Evolutionary conservation across 164 flowering plant genomes (phyloP), one percentile per base, ranked within the genome.

Genomic region (Buxus sempervirens): DNA sequence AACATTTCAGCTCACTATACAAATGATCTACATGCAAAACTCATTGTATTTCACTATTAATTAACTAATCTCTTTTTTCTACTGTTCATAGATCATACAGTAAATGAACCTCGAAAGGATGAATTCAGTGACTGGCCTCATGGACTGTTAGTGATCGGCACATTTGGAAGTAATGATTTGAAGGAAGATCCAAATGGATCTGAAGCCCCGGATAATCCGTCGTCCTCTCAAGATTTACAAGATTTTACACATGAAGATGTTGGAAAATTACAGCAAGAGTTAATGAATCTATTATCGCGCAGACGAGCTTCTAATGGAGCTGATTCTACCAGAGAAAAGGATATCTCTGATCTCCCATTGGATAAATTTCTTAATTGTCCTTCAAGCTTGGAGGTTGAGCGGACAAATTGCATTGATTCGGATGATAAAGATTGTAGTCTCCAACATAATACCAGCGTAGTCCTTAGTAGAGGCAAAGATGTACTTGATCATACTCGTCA

Each of bases 61-160:
- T n/a, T n/a, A n/a, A n/a, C n/a, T n/a, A n/a, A 32, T 32, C 38
- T 61, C 6, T 62, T 28, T 71, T 45, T 71, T 18, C 7, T 64
- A 23, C 15, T 14, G 32, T 24, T 49, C 54, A 48, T 56, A 91
- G 98, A 78, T 73, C 79, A 66, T 45, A 22, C 22, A 38, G 77
- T 74, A 72, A 86, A 82, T 69, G 89, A 86, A 68, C 57, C 79
- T 65, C 54, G 58, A 48, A 84, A 79, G 27, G 96, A 88, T 66
- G 95, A 93, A 65, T 90, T 89, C 77, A 86, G 83, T 64, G 98
- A 91, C 60, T 93, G 98, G 98, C 98, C 96, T 38, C 84, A 87
- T 36, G 91, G 82, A 18, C 64, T 93, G 62, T 82, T 91, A 18
- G 81, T 97, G 25, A 93, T 93, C 10, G 98, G 98, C n/a, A 93